Conservation (phyloP, 495 filamentous ascomycete genomes). For the Neurospora intermedia region DNA sequence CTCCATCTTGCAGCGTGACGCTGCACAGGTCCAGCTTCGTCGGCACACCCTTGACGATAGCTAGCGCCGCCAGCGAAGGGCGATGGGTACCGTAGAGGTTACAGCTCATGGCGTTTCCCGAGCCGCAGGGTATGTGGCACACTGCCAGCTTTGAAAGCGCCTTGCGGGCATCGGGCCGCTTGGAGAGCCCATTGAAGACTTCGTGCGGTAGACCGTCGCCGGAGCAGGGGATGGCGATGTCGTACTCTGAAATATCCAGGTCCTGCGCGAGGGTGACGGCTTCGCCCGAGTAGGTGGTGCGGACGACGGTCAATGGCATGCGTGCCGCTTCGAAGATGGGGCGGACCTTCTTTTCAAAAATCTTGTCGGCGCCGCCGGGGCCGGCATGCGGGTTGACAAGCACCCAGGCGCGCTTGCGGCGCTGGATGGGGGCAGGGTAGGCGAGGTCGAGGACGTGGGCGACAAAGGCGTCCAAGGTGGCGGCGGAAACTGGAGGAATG, state of each 20-base stretch:
- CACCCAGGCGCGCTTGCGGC: conserved; percentile 69
- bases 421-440: conserved; percentile 57
- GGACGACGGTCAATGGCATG: conserved; percentile 66
- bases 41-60: conserved; percentile 72
- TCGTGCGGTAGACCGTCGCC: conserved; percentile 89
- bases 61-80: conserved; percentile 64
- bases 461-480: conserved; percentile 32
- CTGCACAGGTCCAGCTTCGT: conserved; percentile 79
- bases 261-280: conserved; percentile 68
- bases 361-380: conserved; percentile 61
- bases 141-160: conserved; percentile 75
- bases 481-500: conserved; percentile 32
- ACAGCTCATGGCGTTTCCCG: conserved; percentile 87
- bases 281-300: conserved; percentile 63
- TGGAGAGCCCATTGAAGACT: conserved; percentile 85
- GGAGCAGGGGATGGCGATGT: conserved; percentile 80
- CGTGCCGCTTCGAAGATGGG: conserved; percentile 76
- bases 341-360: conserved; percentile 65
- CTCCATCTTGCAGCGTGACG: conserved; percentile 61
- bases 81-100: conserved; percentile 77
- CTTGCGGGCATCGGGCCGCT: conserved; percentile 58
- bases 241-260: conserved; percentile 68
- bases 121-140: conserved; percentile 82
- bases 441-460: conserved; percentile 51
- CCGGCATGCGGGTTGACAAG: conserved; percentile 88